These are phyloP conservation scores for Candida sphagnicola DNA, from an alignment of 805 yeast genomes.

Conservation along the genomic window DNA sequence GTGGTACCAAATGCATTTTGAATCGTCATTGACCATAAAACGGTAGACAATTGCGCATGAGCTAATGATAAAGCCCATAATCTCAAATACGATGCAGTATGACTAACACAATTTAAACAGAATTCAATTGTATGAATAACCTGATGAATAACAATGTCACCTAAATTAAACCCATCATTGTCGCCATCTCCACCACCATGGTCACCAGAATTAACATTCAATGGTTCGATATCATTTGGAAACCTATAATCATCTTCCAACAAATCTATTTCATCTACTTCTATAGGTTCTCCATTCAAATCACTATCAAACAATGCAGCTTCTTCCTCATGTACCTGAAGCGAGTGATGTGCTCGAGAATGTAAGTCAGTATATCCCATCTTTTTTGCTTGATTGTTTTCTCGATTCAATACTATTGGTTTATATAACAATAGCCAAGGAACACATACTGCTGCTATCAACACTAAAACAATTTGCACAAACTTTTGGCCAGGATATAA, in stretches of 20 bases:
- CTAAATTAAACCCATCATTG: slow-evolving; percentile 68
- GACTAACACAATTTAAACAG: slow-evolving; percentile 96
- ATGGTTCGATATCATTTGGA: slow-evolving; percentile 28
- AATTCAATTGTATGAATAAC: slow-evolving; percentile 97
- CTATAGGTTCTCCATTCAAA: slow-evolving; percentile 21
- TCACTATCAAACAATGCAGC: slow-evolving; percentile 14
- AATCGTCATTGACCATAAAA: slow-evolving; percentile 94
- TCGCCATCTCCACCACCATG: slow-evolving; percentile 54
- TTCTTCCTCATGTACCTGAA: slow-evolving; percentile 5
- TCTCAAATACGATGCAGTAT: slow-evolving; percentile 94
- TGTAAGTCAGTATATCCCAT: slow-evolving; percentile 39
- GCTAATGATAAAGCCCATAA: slow-evolving; percentile 97
- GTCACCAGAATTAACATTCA: slow-evolving; percentile 23
- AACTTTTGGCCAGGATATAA: slow-evolving; percentile 75
- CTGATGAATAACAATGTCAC: slow-evolving; percentile 95
- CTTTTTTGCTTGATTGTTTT: slow-evolving; percentile 51
- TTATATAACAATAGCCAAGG: slow-evolving; percentile 87
- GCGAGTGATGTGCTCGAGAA: slow-evolving; percentile 38
- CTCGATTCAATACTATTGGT: slow-evolving; percentile 67
- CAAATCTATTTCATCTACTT: slow-evolving; percentile 13
- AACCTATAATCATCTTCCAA: slow-evolving; percentile 15
- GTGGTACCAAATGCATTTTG: slow-evolving; percentile 66
- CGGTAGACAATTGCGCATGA: slow-evolving; percentile 93
- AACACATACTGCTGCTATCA: slow-evolving; percentile 82
- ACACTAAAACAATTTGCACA: slow-evolving; percentile 67